Base-by-base conservation (phyloP, 177 flowering plant genomes). In the Vitis hybrid region DNA sequence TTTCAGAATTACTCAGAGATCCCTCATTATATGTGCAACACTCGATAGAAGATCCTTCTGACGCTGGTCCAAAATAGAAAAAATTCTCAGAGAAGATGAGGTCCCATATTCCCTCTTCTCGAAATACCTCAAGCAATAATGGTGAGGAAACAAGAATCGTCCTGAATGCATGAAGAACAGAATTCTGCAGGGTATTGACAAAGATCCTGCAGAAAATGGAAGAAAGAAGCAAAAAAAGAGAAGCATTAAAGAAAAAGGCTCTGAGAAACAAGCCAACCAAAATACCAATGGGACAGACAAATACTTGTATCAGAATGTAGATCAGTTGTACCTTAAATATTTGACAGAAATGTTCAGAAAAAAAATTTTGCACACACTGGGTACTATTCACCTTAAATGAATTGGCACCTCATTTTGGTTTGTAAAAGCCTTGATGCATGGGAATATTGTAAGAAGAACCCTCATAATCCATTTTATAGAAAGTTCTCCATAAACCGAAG, bases 21-120 rank as follows among this genome's bases (percentile, higher is more conserved):
- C 72, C 76, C 49, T 76, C 79, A 59, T 51, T 19, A 69, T 22
- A 52, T 55, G 72, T 19, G 69, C 53, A 70, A 66, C 63, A 70
- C 13, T 79, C 85, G 71, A 59, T 83, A 62, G 83, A 65, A 71
- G 63, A 45, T 18, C 80, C 91, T 62, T 85, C 84, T 45, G 72
- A 77, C 77, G 84, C 72, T 53, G 84, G 81, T 49, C 82, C 86
- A 84, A 86, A 93, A 74, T 87, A 92, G 83, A 92, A 94, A 76
- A 94, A 87, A 62, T 84, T 84, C 75, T 90, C 98, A 11, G 99
- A 93, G 77, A 93, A 93, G 57, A 93, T 73, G 65, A 95, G 89
- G 60, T 89, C 97, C 98, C 98, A 95, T 31, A 90, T 76, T 20
- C 97, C 95, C 75, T 90, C 95, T 70, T 83, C 86, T 68, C 97